These are phyloP conservation scores for Fraxinus angustifolia DNA, from an alignment of 305 asterid species.

Conservation along the genomic window DNA sequence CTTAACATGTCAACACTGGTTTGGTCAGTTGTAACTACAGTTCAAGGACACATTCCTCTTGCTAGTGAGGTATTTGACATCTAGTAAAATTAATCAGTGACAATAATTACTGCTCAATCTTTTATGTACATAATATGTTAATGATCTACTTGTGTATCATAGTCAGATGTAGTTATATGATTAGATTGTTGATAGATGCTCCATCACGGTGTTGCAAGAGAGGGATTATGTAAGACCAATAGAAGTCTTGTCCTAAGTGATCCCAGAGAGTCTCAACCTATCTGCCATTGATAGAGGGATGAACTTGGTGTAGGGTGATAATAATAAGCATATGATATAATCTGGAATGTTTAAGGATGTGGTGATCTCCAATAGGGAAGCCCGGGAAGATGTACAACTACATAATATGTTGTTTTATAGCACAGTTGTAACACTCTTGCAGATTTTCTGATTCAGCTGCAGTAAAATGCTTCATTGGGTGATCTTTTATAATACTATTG, in stretches of 20 bases:
- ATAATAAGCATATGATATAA: not conserved
- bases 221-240: not conserved
- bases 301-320: not conserved
- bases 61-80: slow-evolving; percentile 81
- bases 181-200: not conserved
- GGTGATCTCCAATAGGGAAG: not conserved
- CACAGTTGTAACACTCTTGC: not conserved
- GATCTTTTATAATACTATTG: not conserved
- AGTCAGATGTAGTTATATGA: not conserved
- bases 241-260: not conserved
- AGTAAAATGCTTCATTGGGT: not conserved
- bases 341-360: not conserved
- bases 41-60: slow-evolving; percentile 88
- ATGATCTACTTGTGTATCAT: slow-evolving; percentile 8
- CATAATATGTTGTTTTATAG: not conserved
- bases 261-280: not conserved
- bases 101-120: slow-evolving; percentile 9
- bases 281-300: not conserved
- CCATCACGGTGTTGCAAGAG: not conserved
- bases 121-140: not conserved
- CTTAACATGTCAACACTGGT: slow-evolving; percentile 91
- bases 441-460: not conserved
- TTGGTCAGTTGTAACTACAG: slow-evolving; percentile 87
- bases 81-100: slow-evolving; percentile 11
- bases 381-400: not conserved